Evolutionary conservation across 176 grass and related monocot genomes (phyloP).

Genomic region (Poa pratensis): DNA sequence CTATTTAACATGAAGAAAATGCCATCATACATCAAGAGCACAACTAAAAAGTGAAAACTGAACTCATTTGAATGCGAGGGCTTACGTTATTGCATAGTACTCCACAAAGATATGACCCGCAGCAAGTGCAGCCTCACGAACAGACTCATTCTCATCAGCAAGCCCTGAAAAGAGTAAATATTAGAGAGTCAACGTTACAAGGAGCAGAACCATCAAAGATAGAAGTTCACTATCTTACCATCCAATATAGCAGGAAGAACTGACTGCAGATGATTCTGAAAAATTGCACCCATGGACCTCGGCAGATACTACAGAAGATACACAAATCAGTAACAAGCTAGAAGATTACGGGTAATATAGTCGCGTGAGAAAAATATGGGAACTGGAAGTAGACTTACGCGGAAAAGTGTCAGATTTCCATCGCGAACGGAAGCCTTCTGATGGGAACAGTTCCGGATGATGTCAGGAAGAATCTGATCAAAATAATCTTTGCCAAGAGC

Average conservation of each 20-base stretch:
- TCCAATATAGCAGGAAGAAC: slow-evolving; percentile 98
- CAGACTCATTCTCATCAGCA: slow-evolving; percentile 99
- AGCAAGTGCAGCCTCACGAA: slow-evolving; percentile 92
- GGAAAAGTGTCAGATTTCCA: slow-evolving; percentile 94
- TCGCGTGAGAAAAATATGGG: slow-evolving; percentile 13
- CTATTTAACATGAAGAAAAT: slow-evolving; percentile 60
- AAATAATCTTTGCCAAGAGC: slow-evolving; percentile 96
- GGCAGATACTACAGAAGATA: slow-evolving; percentile 79
- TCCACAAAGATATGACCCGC: slow-evolving; percentile 98
- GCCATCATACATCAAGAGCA: slow-evolving; percentile 43
- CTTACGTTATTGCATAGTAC: slow-evolving; percentile 91
- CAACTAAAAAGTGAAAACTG: slow-evolving; percentile 31
- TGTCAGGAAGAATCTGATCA: slow-evolving; percentile 90
- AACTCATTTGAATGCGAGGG: slow-evolving; percentile 23
- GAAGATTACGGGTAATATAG: slow-evolving; percentile 12
- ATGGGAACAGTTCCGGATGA: slow-evolving; percentile 94
- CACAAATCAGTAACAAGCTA: slow-evolving; percentile 44
- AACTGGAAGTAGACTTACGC: slow-evolving; percentile 49
- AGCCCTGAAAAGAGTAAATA: slow-evolving; percentile 64
- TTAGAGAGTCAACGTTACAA: slow-evolving; percentile 38
- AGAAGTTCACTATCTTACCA: slow-evolving; percentile 59
- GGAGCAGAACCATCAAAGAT: slow-evolving; percentile 26
- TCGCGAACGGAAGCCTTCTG: slow-evolving; percentile 93
- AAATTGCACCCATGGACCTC: slow-evolving; percentile 82
- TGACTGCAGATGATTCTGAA: slow-evolving; percentile 87